Conservation (phyloP, 257 asterid species). For the Mitragyna speciosa region DNA sequence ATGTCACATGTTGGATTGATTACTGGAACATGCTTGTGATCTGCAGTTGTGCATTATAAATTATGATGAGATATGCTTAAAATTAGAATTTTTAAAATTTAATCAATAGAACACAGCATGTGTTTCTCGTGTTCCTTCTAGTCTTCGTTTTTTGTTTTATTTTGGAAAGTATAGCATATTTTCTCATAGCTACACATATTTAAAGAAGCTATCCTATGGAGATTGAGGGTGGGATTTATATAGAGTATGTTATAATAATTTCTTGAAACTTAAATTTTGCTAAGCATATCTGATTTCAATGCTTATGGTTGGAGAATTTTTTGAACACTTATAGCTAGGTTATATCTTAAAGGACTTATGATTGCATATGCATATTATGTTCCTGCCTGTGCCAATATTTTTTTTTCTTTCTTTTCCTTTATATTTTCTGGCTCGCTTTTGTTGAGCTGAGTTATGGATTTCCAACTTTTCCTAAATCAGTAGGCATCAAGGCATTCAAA, state of each 20-base stretch:
- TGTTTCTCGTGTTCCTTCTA: background rate
- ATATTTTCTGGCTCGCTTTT: background rate
- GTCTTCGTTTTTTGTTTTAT: no score
- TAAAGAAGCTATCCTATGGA: background rate
- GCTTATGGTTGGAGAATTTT: background rate
- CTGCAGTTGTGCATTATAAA: background rate
- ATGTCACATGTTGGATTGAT: background rate
- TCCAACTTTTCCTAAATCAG: background rate
- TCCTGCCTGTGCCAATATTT: background rate
- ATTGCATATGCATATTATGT: background rate
- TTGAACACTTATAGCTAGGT: background rate
- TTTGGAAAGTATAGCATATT: background rate
- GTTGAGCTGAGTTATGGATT: background rate
- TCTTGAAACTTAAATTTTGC: background rate
- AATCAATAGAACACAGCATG: background rate
- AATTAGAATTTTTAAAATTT: background rate
- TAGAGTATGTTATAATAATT: background rate
- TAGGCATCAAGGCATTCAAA: background rate
- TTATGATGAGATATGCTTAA: background rate
- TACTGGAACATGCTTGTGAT: background rate
- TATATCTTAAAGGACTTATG: background rate
- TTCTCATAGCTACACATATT: background rate
- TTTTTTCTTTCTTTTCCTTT: background rate
- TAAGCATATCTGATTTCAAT: background rate
- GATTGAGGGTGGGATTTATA: background rate